A percentile compares a stretch with the other conserved stretches of the same genome.
Evolutionary conservation across 2,329 filamentous ascomycete genomes (phyloP).

Genomic region (Diatrype stigma): DNA sequence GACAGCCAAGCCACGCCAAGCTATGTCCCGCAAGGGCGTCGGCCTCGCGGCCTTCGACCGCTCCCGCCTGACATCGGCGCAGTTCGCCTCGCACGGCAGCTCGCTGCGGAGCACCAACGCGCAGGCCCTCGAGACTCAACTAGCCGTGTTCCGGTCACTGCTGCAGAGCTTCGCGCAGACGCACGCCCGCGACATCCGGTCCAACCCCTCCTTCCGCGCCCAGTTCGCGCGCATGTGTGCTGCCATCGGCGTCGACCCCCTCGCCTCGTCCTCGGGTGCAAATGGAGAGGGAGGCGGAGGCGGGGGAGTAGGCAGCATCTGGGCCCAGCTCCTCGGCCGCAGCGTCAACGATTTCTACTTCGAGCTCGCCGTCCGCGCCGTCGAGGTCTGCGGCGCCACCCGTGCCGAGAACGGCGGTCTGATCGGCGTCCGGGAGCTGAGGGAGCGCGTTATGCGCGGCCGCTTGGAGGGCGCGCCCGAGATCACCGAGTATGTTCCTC

Average conservation of each 20-base stretch:
- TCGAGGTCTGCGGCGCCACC: slow-evolving; percentile 85
- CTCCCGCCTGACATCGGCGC: slow-evolving; percentile 76
- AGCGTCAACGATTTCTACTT: slow-evolving; percentile 99
- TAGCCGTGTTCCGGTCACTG: slow-evolving; percentile 91
- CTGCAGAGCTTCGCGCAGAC: slow-evolving; percentile 94
- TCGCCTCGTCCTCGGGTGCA: slow-evolving; percentile 55
- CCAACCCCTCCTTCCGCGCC: slow-evolving; percentile 88
- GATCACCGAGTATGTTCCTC: slow-evolving; percentile 65
- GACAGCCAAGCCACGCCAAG: slow-evolving; percentile 2
- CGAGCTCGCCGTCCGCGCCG: slow-evolving; percentile 90
- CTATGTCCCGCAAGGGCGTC: slow-evolving; percentile 74
- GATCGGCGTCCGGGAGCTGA: slow-evolving; percentile 77
- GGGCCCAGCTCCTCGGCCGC: slow-evolving; percentile 86
- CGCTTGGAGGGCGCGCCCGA: slow-evolving; percentile 72
- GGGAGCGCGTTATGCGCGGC: slow-evolving; percentile 68
- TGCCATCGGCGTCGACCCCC: slow-evolving; percentile 91
- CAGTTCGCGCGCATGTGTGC: slow-evolving; percentile 99
- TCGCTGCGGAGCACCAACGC: slow-evolving; percentile 81
- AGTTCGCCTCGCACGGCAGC: slow-evolving; percentile 86
- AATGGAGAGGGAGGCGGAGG: slow-evolving; percentile 37
- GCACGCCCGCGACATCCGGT: slow-evolving; percentile 93
- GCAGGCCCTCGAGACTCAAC: slow-evolving; percentile 82
- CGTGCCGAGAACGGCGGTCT: slow-evolving; percentile 88
- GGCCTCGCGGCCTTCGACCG: slow-evolving; percentile 89
- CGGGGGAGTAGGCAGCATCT: slow-evolving; percentile 65